Percentiles rank a stretch among this genome's conserved stretches.
Conservation (phyloP, 495 filamentous ascomycete genomes). For the Aspergillus incahuasiensis region DNA sequence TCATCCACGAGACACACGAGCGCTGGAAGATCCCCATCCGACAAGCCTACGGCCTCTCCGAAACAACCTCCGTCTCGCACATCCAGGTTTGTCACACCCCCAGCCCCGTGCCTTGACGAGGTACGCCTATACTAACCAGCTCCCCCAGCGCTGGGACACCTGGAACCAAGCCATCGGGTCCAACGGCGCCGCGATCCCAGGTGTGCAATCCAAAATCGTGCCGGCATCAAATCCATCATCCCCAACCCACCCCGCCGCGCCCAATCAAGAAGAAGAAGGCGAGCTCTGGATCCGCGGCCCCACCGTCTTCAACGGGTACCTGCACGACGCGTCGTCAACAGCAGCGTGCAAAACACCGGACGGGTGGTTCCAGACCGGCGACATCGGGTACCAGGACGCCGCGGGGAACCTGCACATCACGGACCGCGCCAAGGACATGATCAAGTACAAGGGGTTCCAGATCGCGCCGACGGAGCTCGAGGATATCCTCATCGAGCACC, state of each 20-base stretch:
- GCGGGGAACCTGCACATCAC: conserved; percentile 27
- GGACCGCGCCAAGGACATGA: conserved; percentile 35
- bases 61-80: conserved; percentile 50
- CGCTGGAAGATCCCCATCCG: conserved; percentile 61
- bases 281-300: conserved; percentile 54
- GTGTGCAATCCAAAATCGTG: background rate
- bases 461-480: conserved; percentile 31
- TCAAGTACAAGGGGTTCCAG: conserved; percentile 38
- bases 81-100: conserved; percentile 28
- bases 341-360: conserved; percentile 37
- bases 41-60: conserved; percentile 76
- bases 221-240: background rate
- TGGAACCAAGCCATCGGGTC: conserved; percentile 2
- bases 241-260: background rate
- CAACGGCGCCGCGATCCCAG: conserved; percentile 24
- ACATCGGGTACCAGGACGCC: conserved; percentile 48
- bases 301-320: conserved; percentile 60
- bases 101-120: background rate
- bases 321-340: conserved; percentile 23
- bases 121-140: background rate
- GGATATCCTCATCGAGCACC: conserved; percentile 22
- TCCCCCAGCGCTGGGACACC: conserved; percentile 5
- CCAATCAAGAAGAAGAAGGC: background rate
- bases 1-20: conserved; percentile 64
- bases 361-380: conserved; percentile 52